Percentiles rank a stretch among this genome's conserved stretches.
Evolutionary conservation across 2,329 filamentous ascomycete species (phyloP).

Genomic region (Hypoxylon sp.): DNA sequence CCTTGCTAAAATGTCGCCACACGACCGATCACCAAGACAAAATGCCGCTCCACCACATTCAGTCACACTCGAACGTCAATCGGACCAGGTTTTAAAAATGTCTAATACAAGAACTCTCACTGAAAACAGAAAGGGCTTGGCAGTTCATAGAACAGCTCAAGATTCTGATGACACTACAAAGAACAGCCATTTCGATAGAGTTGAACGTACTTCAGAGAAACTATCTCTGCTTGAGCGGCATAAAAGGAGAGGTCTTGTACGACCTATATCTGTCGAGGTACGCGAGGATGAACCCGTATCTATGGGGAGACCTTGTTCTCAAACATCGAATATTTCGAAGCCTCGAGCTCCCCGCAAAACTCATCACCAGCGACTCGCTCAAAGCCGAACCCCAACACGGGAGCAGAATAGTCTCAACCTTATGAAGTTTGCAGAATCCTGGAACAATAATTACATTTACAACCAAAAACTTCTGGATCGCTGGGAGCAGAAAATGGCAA

Average conservation of each 20-base stretch:
- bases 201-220: slow-evolving; percentile 8
- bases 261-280: slow-evolving; percentile 8
- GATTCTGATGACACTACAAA: slow-evolving; percentile 12
- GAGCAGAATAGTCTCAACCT: slow-evolving; percentile 38
- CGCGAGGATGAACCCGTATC: not conserved
- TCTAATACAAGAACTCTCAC: not conserved
- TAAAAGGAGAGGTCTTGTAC: slow-evolving; percentile 17
- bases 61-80: slow-evolving; percentile 5
- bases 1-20: slow-evolving; percentile 29
- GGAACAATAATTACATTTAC: slow-evolving; percentile 45
- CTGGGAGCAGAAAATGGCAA: slow-evolving; percentile 42
- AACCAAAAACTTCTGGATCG: slow-evolving; percentile 39
- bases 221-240: not conserved
- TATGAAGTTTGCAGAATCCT: slow-evolving; percentile 38
- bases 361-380: slow-evolving; percentile 16
- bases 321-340: slow-evolving; percentile 49
- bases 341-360: slow-evolving; percentile 27
- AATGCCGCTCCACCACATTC: slow-evolving; percentile 6
- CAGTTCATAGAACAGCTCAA: not conserved
- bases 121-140: not conserved
- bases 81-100: not conserved
- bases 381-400: slow-evolving; percentile 35
- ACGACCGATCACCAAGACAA: not conserved
- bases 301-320: slow-evolving; percentile 38
- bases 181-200: slow-evolving; percentile 5